Base-by-base conservation (phyloP, 2,329 filamentous ascomycete species). In the Fusarium scirpi region DNA sequence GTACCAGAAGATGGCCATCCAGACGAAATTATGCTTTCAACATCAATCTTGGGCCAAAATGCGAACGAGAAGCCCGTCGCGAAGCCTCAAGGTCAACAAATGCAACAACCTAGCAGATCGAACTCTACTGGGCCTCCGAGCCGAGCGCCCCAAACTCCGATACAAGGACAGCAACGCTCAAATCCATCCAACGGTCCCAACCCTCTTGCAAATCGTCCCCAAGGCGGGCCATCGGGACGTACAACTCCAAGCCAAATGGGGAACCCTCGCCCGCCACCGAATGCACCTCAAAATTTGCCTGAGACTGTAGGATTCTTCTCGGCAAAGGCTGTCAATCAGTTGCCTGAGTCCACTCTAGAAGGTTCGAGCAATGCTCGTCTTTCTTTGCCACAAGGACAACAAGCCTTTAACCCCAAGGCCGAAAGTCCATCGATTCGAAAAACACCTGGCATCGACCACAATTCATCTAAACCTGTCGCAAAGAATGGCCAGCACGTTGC, bases 361-460 rank as follows among this genome's bases (percentile, higher is more conserved):
- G 80, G 64, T 49, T 84, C 70, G 67, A 82, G 79, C 43, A 82
- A 83, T 67, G 78, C 72, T 48, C 81, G 77, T 12, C 80, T 82
- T 34, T 76, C 80, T 6, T 78, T 84, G 6, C 83, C 83, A 5
- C 79, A 82, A 40, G 80, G 81, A 10, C 82, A 82, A 25, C 85
- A 88, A 15, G 82, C 85, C 25, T 95, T 94, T 78, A 91, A 94
- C 73, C 92, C 91, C 5, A 90, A 90, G 62, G 86, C 89, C 8
- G 91, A 94, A 74, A 93, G 91, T 66, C 94, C 94, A 0, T 96
- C 94, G 1, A 94, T 97, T 76, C 89, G 93, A 66, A 94, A 95
- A 77, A 98, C 95, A 1, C 92, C 92, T 0, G 94, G 94, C 4
- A 87, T 98, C 41, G 94, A 98, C 75, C 93, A 97, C 76, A 89